These are phyloP conservation scores for Rubia peregrina DNA, from an alignment of 305 asterid species.

Conservation along the genomic window DNA sequence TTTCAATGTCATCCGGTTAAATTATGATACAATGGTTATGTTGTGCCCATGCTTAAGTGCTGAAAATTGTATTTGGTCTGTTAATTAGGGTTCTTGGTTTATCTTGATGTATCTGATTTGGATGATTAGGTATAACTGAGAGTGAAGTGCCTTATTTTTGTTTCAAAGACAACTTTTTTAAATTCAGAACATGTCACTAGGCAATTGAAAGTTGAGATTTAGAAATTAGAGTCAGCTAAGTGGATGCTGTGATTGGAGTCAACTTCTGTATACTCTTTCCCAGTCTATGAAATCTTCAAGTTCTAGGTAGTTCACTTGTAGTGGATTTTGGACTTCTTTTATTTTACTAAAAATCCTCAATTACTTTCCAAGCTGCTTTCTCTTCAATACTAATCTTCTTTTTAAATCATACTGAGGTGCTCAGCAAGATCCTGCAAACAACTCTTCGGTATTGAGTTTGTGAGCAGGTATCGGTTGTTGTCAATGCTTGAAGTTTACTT, in stretches of 20 bases:
- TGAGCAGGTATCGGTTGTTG: conserved; percentile 67
- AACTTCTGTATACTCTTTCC: conserved; percentile 80
- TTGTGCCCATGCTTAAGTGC: background rate
- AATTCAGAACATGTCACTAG: no score
- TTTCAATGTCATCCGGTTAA: conserved; percentile 2
- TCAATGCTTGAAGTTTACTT: background rate
- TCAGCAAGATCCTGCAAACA: conserved; percentile 55
- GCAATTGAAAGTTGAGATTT: no score
- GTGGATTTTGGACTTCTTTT: background rate
- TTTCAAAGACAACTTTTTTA: no score
- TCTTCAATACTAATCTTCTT: background rate
- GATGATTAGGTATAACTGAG: no score
- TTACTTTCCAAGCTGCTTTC: background rate
- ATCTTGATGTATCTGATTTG: no score
- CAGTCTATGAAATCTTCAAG: conserved; percentile 53
- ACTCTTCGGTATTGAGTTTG: conserved; percentile 82
- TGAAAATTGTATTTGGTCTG: background rate
- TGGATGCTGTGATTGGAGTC: conserved; percentile 49
- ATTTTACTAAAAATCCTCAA: background rate
- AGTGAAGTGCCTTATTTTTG: no score
- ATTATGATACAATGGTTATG: background rate
- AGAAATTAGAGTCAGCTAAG: no score
- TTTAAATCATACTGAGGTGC: conserved; percentile 44
- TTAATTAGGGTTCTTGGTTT: no score
- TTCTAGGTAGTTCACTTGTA: conserved; percentile 48